These are phyloP conservation scores for Oemleria cerasiformis DNA, from an alignment of 306 rosid genomes.

Conservation along the genomic window DNA sequence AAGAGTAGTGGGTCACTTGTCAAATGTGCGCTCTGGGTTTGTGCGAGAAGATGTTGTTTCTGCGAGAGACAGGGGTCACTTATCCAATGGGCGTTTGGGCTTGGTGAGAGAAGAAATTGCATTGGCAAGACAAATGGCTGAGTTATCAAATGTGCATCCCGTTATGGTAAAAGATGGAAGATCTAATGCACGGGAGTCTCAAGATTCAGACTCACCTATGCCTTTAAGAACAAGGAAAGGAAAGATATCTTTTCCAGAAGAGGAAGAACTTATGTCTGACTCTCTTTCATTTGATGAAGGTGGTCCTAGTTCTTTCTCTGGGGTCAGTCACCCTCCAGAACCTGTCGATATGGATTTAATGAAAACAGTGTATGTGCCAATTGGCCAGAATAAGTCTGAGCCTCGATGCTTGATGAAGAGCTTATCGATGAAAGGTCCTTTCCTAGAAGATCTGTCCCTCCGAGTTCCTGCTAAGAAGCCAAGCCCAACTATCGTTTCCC, in stretches of 20 bases:
- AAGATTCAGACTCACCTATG: conserved; percentile 35
- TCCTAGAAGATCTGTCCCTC: conserved; percentile 79
- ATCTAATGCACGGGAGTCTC: conserved; percentile 37
- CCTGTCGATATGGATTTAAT: conserved; percentile 91
- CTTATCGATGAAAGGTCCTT: conserved; percentile 74
- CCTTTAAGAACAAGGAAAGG: conserved; percentile 55
- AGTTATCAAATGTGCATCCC: conserved; percentile 53
- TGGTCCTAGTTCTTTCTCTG: conserved; percentile 71
- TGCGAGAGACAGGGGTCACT: conserved; percentile 43
- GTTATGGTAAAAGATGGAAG: conserved; percentile 52
- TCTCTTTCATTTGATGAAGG: conserved; percentile 61
- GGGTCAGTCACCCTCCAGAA: conserved; percentile 98
- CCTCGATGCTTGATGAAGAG: conserved; percentile 74
- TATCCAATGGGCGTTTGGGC: conserved; percentile 42
- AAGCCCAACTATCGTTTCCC: conserved; percentile 47
- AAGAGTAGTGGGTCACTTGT: conserved; percentile 37
- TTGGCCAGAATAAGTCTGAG: conserved; percentile 69
- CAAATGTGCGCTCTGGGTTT: conserved; percentile 26
- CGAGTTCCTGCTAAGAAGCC: conserved; percentile 65
- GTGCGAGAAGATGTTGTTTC: conserved; percentile 25
- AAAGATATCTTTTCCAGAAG: conserved; percentile 52
- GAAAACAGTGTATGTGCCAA: conserved; percentile 74
- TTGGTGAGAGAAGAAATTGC: conserved; percentile 29
- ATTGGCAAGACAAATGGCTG: conserved; percentile 27
- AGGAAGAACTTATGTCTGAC: conserved; percentile 50